Evolutionary conservation across 2,329 filamentous ascomycete genomes (phyloP), one percentile per base, ranked within the genome.

Genomic region (Aureobasidium sp.): DNA sequence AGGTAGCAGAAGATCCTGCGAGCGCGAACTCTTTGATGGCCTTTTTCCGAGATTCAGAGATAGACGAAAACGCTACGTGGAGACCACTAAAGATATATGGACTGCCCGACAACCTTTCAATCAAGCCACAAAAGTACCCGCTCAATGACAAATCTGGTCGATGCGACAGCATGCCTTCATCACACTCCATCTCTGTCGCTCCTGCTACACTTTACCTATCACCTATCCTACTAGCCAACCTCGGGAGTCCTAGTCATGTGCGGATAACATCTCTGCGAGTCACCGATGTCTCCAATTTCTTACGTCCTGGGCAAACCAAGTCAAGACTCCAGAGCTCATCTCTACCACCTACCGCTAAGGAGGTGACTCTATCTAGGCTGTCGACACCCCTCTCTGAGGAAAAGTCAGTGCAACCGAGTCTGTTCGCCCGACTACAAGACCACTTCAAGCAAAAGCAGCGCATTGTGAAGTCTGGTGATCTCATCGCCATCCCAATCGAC

Each of bases 311-410:
- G n/a, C 55, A 51, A 26, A 50, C 44, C 6, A 60, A 41, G 12
- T 59, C 46, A 15, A 58, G 55, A 39, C 67, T 71, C 42, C 69
- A 68, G 5, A 64, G 66, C 17, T 72, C 75, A n/a, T 79, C 78
- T 36, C 74, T 78, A 20, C 85, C 85, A 4, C 85, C 85, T 20
- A 74, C 82, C 39, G 86, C 86, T 0, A 86, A 84, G 67, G 92
- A 97, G 70, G 90, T 97, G 59, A 95, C 89, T 0, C 79, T 99
- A 44, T 83, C 93, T 51, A 94, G 96, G 68, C 85, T 99, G 46
- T 87, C 91, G 12, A 96, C 92, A 0, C 94, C 94, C 0, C 80
- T 94, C 8, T 93, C 92, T 0, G 92, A 89, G 3, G 93, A 97
- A 69, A 83, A 90, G 50, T 83, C 88, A 1, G 83, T 96, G 10